A percentile compares a stretch with the other conserved stretches of the same genome.
Conservation (phyloP, 2,329 filamentous ascomycete species). For the Calonectria pauciramosa region DNA sequence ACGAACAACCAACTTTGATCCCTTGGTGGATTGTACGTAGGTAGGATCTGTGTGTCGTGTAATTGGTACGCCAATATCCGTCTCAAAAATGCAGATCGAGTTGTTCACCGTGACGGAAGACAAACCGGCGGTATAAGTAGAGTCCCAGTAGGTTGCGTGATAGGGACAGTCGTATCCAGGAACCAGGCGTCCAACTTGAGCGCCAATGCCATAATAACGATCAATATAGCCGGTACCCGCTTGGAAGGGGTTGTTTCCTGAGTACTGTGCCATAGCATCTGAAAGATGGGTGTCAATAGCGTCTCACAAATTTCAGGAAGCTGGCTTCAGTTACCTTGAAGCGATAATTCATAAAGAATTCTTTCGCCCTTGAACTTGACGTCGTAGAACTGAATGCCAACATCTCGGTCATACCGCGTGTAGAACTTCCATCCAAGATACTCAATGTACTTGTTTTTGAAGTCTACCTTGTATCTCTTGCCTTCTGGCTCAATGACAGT, state of each 20-base stretch:
- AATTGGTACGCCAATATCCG: conserved; percentile 25
- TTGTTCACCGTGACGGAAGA: conserved; percentile 6
- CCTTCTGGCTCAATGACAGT: conserved; percentile 30
- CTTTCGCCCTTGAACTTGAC: conserved; percentile 29
- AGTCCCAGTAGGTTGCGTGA: conserved; percentile 28
- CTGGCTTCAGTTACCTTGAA: conserved; percentile 18
- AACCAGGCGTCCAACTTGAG: conserved; percentile 24
- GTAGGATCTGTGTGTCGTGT: conserved; percentile 54
- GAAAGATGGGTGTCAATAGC: neutral
- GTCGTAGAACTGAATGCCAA: conserved; percentile 29
- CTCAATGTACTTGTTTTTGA: conserved; percentile 35
- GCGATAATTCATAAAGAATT: conserved; percentile 28
- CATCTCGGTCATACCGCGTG: conserved; percentile 24
- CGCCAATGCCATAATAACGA: conserved; percentile 27
- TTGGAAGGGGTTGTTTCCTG: conserved; percentile 26
- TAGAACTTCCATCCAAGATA: conserved; percentile 39
- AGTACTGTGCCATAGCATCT: conserved; percentile 29
- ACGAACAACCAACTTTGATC: conserved; percentile 61
- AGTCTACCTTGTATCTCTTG: conserved; percentile 36
- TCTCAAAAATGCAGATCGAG: conserved; percentile 28
- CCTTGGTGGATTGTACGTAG: conserved; percentile 62
- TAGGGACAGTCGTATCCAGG: conserved; percentile 30
- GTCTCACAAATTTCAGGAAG: neutral
- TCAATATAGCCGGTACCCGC: conserved; percentile 26
- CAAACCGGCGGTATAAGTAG: conserved; percentile 19